A percentile compares a stretch with the other conserved stretches of the same genome.
Conservation (phyloP, 2,329 filamentous ascomycete genomes). For the Monosporascus sp. region DNA sequence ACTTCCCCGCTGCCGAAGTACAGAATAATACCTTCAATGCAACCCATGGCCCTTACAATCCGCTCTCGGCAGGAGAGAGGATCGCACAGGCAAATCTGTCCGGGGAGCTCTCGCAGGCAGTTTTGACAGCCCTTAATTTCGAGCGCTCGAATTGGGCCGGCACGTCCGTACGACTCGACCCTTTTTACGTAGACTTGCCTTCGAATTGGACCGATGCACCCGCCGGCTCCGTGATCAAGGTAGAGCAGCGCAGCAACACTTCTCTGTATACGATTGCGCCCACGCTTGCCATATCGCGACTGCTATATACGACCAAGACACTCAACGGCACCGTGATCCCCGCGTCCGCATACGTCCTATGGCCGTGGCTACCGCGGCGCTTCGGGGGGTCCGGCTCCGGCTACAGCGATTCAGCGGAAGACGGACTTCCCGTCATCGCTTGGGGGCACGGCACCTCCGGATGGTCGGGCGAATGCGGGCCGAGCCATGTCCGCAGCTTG, state of each 20-base stretch:
- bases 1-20: neutral
- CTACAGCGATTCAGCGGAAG: neutral
- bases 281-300: constrained; percentile 1
- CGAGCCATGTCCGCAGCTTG: constrained; percentile 2
- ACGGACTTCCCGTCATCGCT: constrained; percentile 2
- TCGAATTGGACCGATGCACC: neutral
- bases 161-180: neutral
- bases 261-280: constrained; percentile 3
- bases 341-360: constrained; percentile 5
- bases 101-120: neutral
- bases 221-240: constrained; percentile 1
- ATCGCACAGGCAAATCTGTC: neutral
- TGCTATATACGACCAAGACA: constrained; percentile 5
- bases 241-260: constrained; percentile 4
- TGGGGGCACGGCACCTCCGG: constrained; percentile 4
- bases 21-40: constrained; percentile 1
- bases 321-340: constrained; percentile 4
- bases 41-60: neutral
- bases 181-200: constrained; percentile 1
- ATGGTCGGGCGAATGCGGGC: constrained; percentile 2
- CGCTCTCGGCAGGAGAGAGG: neutral
- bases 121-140: constrained; percentile 2
- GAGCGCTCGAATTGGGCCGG: constrained; percentile 6
- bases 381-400: neutral
- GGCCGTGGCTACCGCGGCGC: constrained; percentile 2